These are phyloP conservation scores for Aspergillus sparsus DNA, from an alignment of 495 filamentous ascomycete species.

Conservation along the genomic window DNA sequence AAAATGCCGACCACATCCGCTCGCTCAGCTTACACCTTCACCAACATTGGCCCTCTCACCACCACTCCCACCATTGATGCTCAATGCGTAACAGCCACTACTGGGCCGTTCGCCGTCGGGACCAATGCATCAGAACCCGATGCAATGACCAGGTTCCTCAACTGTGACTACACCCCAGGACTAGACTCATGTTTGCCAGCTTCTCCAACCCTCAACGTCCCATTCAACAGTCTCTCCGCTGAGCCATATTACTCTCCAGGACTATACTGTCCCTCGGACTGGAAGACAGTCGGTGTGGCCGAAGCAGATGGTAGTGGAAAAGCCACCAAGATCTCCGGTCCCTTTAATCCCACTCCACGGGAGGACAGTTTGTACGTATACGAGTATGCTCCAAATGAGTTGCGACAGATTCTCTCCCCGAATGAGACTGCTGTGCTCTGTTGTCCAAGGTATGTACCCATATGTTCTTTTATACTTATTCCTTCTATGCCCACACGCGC, in stretches of 20 bases:
- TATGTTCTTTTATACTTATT: too few relatives aligned
- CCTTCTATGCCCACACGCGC: too few relatives aligned
- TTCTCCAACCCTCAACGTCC: too few relatives aligned
- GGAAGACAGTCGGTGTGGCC: slow-evolving; percentile 7
- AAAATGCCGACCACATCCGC: too few relatives aligned
- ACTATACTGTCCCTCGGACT: slow-evolving; percentile 11
- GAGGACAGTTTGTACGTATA: slow-evolving; percentile 1
- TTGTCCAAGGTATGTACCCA: slow-evolving; percentile 8
- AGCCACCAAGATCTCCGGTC: background rate
- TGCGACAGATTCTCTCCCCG: background rate
- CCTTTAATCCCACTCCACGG: too few relatives aligned
- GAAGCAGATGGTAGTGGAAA: background rate
- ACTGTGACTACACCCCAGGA: background rate
- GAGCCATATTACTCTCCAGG: slow-evolving; percentile 11
- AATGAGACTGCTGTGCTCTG: slow-evolving; percentile 9
- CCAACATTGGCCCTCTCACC: slow-evolving; percentile 12
- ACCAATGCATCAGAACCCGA: too few relatives aligned
- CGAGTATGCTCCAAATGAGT: background rate
- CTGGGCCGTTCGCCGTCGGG: too few relatives aligned
- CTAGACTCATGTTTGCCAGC: background rate
- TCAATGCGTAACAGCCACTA: slow-evolving; percentile 4
- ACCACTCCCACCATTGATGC: slow-evolving; percentile 1
- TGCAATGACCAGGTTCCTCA: too few relatives aligned
- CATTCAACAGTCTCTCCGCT: background rate
- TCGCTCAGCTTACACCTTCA: slow-evolving; percentile 15